Evolutionary conservation across 208 protist genomes (phyloP), one percentile per base, ranked within the genome.

Genomic region (Acanthamoeba divionensis): DNA sequence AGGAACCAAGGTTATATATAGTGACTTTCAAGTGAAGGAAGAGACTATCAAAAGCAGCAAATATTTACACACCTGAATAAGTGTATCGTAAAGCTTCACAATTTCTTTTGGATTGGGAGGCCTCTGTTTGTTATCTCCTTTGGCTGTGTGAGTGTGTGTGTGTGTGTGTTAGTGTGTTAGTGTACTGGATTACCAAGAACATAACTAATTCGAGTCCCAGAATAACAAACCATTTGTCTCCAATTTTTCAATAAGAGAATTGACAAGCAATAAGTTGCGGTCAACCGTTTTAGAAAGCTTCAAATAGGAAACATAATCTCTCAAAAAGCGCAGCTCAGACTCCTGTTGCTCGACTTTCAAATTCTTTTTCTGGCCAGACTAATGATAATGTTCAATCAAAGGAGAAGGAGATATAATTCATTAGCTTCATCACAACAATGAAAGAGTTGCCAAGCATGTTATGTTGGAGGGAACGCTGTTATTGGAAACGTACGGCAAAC

Each of bases 241-340:
- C 38, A 21, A 4, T 26, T 82, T 82, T 24, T 26, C 24, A 18
- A 31, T 57, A 10, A 57, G 45, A 6, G 71, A 60, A 26, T n/a
- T 15, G 45, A 82, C 48, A 54, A 77, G 62, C 12, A 77, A 45
- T 5, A 52, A 55, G 63, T 54, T 90, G 44, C 85, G 62, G 50
- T 75, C 63, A 33, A 90, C 66, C 29, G 85, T 90, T n/a, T 48
- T 24, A 24, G 38, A 54, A 7, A 80, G 66, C 66, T 90, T 90
- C 38, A 21, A 47, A 50, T 52, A 60, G n/a, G 15, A 36, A 7
- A 90, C 13, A 26, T 26, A 60, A 50, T 50, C 21, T 26, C 55
- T 48, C 41, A 90, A 52, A 18, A 41, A n/a, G 15, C 13, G 65
- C 26, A 90, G 66, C 18, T 55, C 45, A 10, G 44, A 10, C 31